Evolutionary conservation across 2,329 filamentous ascomycete species (phyloP).

Genomic region (Biscogniauxia marginata): DNA sequence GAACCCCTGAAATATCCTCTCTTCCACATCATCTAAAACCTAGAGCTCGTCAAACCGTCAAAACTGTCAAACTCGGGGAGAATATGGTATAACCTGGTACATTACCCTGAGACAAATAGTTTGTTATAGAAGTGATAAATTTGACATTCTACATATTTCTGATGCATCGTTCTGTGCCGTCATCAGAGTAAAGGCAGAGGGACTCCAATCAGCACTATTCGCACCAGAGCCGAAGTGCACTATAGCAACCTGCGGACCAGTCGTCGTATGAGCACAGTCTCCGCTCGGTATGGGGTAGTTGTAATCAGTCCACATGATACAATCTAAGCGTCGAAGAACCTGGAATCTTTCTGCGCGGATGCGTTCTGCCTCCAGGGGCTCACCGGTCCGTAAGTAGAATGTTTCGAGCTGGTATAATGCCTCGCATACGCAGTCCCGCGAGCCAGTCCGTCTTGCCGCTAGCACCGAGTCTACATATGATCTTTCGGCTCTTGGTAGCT

Average conservation of each 20-base stretch:
- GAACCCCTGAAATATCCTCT: too few relatives aligned
- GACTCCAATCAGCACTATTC: constrained; percentile 13
- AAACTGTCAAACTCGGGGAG: too few relatives aligned
- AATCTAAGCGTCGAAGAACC: constrained; percentile 19
- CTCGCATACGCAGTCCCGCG: constrained; percentile 27
- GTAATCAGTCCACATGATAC: constrained; percentile 24
- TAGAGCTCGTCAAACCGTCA: too few relatives aligned
- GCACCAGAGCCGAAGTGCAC: constrained; percentile 18
- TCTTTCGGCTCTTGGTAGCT: constrained; percentile 19
- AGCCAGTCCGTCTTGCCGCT: constrained; percentile 25
- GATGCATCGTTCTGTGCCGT: background rate
- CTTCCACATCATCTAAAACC: too few relatives aligned
- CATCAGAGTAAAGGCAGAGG: constrained; percentile 16
- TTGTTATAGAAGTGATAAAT: background rate
- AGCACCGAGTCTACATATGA: constrained; percentile 25
- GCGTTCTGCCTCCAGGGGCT: constrained; percentile 24
- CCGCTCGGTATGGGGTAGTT: background rate
- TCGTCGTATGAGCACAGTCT: background rate
- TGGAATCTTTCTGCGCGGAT: constrained; percentile 25
- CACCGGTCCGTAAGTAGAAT: constrained; percentile 26
- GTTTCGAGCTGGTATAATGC: constrained; percentile 31
- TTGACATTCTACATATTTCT: background rate
- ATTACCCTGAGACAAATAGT: background rate
- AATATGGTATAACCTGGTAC: too few relatives aligned
- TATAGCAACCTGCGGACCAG: constrained; percentile 9